A percentile compares a stretch with the other conserved stretches of the same genome.
Conservation (phyloP, 2,329 filamentous ascomycete species). For the Penicillium paneum region DNA sequence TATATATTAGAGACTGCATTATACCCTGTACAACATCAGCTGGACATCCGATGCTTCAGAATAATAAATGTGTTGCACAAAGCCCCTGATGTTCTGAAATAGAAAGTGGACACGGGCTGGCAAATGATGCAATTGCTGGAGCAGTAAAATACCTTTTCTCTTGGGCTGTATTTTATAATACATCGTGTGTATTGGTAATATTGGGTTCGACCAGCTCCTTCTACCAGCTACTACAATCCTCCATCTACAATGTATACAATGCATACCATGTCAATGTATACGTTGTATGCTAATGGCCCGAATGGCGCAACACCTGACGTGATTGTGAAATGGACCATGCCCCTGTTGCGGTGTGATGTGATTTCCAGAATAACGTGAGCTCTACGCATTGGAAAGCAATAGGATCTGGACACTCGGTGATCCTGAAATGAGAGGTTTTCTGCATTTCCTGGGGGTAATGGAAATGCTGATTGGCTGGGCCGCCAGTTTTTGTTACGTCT, state of each 20-base stretch:
- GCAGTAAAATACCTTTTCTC: not conserved
- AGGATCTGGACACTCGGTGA: conserved; percentile 12
- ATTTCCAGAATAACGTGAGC: not conserved
- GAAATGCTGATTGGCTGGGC: conserved; percentile 33
- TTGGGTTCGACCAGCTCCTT: too few relatives aligned
- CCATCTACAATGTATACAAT: too few relatives aligned
- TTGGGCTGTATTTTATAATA: not conserved
- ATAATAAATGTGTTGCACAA: not conserved
- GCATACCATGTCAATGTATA: too few relatives aligned
- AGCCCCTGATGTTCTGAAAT: not conserved
- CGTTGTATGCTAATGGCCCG: not conserved
- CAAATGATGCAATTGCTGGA: conserved; percentile 9
- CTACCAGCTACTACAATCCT: not conserved
- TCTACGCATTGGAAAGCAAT: not conserved
- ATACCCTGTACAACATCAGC: not conserved
- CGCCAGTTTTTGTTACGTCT: conserved; percentile 41
- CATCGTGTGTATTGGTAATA: not conserved
- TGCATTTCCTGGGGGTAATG: conserved; percentile 26
- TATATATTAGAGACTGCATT: not conserved
- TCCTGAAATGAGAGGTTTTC: conserved; percentile 16
- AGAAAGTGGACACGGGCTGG: conserved; percentile 9
- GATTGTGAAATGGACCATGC: not conserved
- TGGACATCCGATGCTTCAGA: not conserved
- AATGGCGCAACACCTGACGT: conserved; percentile 1
- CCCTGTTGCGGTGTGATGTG: conserved; percentile 3